Evolutionary conservation across 2,329 filamentous ascomycete species (phyloP).

Genomic region (Tolypocladium nubicola): DNA sequence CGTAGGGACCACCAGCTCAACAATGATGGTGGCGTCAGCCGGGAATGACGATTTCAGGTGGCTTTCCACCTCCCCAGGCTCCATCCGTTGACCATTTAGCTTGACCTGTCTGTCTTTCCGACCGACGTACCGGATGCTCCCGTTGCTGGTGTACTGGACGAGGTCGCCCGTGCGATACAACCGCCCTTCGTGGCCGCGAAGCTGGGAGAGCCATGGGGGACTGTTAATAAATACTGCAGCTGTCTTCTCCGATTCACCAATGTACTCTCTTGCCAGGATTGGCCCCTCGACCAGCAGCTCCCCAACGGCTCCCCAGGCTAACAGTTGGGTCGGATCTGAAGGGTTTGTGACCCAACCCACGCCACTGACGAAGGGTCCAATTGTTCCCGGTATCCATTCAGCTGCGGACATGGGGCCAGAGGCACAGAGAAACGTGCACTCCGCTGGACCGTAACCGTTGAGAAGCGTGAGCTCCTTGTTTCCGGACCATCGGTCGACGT

Average conservation of each 20-base stretch:
- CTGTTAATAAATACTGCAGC: constrained; percentile 21
- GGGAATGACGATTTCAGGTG: neutral
- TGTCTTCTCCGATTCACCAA: constrained; percentile 10
- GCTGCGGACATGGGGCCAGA: neutral
- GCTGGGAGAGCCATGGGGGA: constrained; percentile 26
- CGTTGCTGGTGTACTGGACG: constrained; percentile 19
- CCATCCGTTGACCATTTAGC: constrained; percentile 2
- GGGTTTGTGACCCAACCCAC: neutral
- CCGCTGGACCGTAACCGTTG: neutral
- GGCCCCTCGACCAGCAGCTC: constrained; percentile 16
- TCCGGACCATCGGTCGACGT: neutral
- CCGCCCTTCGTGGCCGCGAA: constrained; percentile 1
- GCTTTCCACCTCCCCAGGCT: constrained; percentile 1
- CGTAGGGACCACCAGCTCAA: neutral
- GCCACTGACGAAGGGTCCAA: constrained; percentile 1
- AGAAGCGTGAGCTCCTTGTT: neutral
- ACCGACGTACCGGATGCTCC: constrained; percentile 1
- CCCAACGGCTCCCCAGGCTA: constrained; percentile 10
- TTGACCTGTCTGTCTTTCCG: constrained; percentile 3
- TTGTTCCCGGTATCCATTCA: neutral
- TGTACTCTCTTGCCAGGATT: constrained; percentile 11
- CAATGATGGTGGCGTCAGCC: neutral
- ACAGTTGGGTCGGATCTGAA: neutral
- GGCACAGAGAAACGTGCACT: neutral
- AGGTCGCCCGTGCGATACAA: constrained; percentile 39